Evolutionary conservation across 495 filamentous ascomycete species (phyloP).

Genomic region (Annulohypoxylon stygium): DNA sequence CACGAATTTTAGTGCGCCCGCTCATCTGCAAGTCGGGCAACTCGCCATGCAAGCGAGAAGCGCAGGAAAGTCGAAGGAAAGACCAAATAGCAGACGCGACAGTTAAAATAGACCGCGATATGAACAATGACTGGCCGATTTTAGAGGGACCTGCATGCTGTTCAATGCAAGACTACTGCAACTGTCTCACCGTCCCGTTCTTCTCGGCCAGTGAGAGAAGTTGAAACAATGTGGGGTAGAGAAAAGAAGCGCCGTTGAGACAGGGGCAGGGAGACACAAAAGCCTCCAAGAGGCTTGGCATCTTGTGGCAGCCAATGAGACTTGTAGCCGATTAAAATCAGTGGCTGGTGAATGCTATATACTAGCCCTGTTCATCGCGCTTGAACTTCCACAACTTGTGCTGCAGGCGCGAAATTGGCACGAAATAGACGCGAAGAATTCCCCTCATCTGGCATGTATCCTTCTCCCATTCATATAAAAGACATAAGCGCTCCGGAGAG

Average conservation of each 20-base stretch:
- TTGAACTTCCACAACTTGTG: conserved; percentile 31
- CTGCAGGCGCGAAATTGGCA: conserved; percentile 47
- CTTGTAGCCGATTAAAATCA: conserved; percentile 32
- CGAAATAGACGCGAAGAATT: conserved; percentile 52
- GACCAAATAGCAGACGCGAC: conserved; percentile 48
- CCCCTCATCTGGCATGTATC: background rate
- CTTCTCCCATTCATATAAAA: conserved; percentile 43
- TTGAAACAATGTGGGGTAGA: conserved; percentile 45
- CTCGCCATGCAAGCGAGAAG: conserved; percentile 48
- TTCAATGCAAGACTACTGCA: conserved; percentile 45
- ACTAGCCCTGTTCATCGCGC: conserved; percentile 33
- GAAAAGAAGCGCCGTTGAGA: conserved; percentile 42
- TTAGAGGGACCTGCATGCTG: conserved; percentile 41
- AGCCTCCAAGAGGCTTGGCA: conserved; percentile 20
- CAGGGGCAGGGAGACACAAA: conserved; percentile 28
- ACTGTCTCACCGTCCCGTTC: conserved; percentile 46
- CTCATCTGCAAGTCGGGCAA: conserved; percentile 49
- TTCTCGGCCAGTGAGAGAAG: conserved; percentile 45
- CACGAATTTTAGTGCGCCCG: conserved; percentile 44
- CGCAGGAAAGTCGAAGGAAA: conserved; percentile 42
- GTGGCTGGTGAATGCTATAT: conserved; percentile 44
- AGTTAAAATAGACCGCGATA: conserved; percentile 45
- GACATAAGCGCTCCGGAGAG: conserved; percentile 40
- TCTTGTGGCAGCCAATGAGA: conserved; percentile 38
- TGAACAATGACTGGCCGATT: conserved; percentile 47